Evolutionary conservation across 2,329 filamentous ascomycete species (phyloP).

Genomic region (Fusarium tricinctum): DNA sequence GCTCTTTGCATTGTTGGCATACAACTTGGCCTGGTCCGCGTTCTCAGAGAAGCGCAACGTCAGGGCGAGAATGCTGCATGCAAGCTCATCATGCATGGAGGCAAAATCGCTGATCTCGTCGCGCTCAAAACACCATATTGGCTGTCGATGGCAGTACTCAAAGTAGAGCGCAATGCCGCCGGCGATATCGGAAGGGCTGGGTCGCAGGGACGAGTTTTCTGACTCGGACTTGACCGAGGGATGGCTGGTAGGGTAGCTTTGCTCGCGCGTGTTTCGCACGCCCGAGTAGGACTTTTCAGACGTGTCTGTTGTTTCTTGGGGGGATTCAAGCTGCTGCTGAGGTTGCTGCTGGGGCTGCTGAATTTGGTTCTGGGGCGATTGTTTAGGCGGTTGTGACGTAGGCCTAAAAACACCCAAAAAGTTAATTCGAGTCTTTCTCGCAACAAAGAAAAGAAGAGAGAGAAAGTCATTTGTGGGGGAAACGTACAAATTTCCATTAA

Average conservation of each 20-base stretch:
- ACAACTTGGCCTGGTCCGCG: slow-evolving; percentile 52
- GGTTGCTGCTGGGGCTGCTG: not conserved
- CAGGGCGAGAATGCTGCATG: slow-evolving; percentile 58
- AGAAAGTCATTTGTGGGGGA: slow-evolving; percentile 7
- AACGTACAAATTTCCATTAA: slow-evolving; percentile 58
- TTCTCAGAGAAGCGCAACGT: slow-evolving; percentile 58
- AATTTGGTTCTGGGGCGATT: slow-evolving; percentile 24
- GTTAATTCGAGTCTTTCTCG: slow-evolving; percentile 48
- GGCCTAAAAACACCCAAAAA: slow-evolving; percentile 47
- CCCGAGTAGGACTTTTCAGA: slow-evolving; percentile 56
- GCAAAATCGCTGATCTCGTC: slow-evolving; percentile 56
- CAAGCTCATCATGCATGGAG: slow-evolving; percentile 57
- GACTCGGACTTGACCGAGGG: slow-evolving; percentile 49
- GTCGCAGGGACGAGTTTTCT: slow-evolving; percentile 50
- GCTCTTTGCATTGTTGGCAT: slow-evolving; percentile 58
- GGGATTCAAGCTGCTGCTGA: slow-evolving; percentile 42
- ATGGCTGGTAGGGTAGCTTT: slow-evolving; percentile 42
- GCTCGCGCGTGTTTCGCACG: slow-evolving; percentile 49
- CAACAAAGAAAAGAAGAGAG: slow-evolving; percentile 21
- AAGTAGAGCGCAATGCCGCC: slow-evolving; percentile 58
- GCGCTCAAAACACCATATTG: slow-evolving; percentile 62
- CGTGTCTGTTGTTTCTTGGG: slow-evolving; percentile 50
- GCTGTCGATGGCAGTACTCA: slow-evolving; percentile 60
- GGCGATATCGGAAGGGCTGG: slow-evolving; percentile 52
- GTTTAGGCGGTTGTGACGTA: slow-evolving; percentile 28